These are phyloP conservation scores for Picocystis sp. DNA, from an alignment of 163 green algal genomes.

Conservation along the genomic window DNA sequence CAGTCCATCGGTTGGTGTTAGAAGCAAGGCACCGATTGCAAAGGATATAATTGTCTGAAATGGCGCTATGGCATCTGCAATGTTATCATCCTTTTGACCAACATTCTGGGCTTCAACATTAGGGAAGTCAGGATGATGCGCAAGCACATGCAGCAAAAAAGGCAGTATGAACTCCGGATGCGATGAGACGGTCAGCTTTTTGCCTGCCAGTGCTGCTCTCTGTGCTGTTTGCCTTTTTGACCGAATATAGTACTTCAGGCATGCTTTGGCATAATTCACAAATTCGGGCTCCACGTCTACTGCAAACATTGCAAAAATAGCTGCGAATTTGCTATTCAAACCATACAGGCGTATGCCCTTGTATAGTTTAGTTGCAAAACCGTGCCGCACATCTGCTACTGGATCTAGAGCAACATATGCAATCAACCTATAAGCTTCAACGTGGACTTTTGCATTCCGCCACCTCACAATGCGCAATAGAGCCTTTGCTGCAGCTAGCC, in stretches of 20 bases:
- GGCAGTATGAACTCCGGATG: slow-evolving; percentile 49
- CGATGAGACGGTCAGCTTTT: slow-evolving; percentile 6
- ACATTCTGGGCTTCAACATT: not conserved
- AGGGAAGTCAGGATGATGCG: slow-evolving; percentile 60
- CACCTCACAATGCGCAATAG: slow-evolving; percentile 6
- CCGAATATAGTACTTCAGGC: slow-evolving; percentile 1
- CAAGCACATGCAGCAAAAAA: slow-evolving; percentile 50
- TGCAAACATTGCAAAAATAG: slow-evolving; percentile 9
- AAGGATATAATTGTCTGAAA: no score
- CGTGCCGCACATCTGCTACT: slow-evolving; percentile 7
- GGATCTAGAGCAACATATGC: slow-evolving; percentile 7
- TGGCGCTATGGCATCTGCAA: no score
- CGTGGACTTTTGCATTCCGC: slow-evolving; percentile 7
- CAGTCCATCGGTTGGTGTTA: no score
- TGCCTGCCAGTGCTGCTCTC: not conserved
- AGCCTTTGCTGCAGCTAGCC: slow-evolving; percentile 18
- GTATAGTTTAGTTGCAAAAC: slow-evolving; percentile 13
- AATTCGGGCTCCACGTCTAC: slow-evolving; percentile 13
- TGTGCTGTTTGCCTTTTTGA: not conserved
- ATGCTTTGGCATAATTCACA: slow-evolving; percentile 9
- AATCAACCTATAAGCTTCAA: slow-evolving; percentile 5
- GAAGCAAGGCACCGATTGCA: no score
- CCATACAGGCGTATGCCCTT: slow-evolving; percentile 5
- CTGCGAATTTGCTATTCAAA: slow-evolving; percentile 12
- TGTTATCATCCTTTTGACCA: no score